Base-by-base conservation (phyloP, 2,329 filamentous ascomycete genomes). In the Fusarium subglutinans region DNA sequence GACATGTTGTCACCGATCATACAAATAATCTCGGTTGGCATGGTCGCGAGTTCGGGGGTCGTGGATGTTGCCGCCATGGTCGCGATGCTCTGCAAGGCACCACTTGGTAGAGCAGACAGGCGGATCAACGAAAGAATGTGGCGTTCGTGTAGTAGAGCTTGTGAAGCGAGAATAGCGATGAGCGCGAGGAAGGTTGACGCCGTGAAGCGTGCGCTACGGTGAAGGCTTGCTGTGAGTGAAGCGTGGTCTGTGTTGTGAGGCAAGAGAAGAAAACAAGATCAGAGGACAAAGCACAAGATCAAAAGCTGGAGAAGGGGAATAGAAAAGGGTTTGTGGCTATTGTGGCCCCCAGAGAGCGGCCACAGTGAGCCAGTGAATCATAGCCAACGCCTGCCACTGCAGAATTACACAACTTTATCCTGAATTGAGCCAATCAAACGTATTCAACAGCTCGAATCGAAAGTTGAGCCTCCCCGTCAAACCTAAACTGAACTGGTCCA, bases 361-460 rank as follows among this genome's bases (percentile, higher is more conserved):
- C 30, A 51, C n/a, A 20, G n/a, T 35, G 2, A 14, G n/a, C 3
- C 12, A 37, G 50, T 37, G 30, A 22, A 37, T 53, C 1, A 53
- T 8, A 3, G 4, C 15, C 9, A 20, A 26, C 4, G 13, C 6
- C 50, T 5, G 18, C 12, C 50, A 37, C 50, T 26, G 30, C 30
- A n/a, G n/a, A n/a, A n/a, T 35, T 8, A 3, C 35, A 18, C 7
- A 33, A 6, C 8, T 5, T 18, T 24, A 50, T 26, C 24, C 18
- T 7, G 20, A 3, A 26, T 62, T 61, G 2, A 69, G 64, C 66
- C 66, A 69, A 26, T 69, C 66, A 33, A 63, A 69, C 0, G 66
- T 69, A 3, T 69, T 69, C 14, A 69, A 3, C 9, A 69, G 15
- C 6, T 69, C 66, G 6, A 69, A 69, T 18, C 60, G 44, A 24